These are phyloP conservation scores for Leccinum variicolor DNA, from an alignment of 768 basidiomycete species.

Conservation along the genomic window DNA sequence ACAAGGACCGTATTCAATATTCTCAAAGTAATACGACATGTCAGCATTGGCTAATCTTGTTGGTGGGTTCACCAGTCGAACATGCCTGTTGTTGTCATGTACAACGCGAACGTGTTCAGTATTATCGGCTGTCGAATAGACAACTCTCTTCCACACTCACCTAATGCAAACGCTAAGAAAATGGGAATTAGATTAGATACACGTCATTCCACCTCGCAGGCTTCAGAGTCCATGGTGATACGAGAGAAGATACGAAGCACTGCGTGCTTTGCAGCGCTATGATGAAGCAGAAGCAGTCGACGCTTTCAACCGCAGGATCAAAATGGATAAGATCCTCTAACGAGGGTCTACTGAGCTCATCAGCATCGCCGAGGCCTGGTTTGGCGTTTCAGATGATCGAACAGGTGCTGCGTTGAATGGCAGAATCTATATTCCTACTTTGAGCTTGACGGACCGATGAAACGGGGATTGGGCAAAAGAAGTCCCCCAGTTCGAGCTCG, in stretches of 20 bases:
- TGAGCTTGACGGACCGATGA: neutral
- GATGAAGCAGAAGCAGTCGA: too few relatives aligned
- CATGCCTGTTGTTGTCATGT: too few relatives aligned
- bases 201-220: neutral
- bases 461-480: neutral
- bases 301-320: too few relatives aligned
- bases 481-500: neutral
- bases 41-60: too few relatives aligned
- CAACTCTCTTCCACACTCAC: neutral
- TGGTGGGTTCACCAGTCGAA: too few relatives aligned
- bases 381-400: neutral
- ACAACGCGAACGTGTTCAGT: too few relatives aligned
- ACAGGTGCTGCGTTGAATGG: neutral
- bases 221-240: neutral
- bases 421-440: neutral
- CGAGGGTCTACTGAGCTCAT: neutral
- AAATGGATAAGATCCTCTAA: neutral
- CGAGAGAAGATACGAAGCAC: too few relatives aligned
- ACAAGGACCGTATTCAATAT: too few relatives aligned
- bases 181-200: neutral
- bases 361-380: neutral
- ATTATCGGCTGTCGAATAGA: neutral
- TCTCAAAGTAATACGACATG: too few relatives aligned
- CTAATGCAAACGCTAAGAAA: neutral
- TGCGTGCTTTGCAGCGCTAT: too few relatives aligned